Evolutionary conservation across 2,329 filamentous ascomycete species (phyloP), one percentile per base, ranked within the genome.

Genomic region (Dothiorella sarmentorum): DNA sequence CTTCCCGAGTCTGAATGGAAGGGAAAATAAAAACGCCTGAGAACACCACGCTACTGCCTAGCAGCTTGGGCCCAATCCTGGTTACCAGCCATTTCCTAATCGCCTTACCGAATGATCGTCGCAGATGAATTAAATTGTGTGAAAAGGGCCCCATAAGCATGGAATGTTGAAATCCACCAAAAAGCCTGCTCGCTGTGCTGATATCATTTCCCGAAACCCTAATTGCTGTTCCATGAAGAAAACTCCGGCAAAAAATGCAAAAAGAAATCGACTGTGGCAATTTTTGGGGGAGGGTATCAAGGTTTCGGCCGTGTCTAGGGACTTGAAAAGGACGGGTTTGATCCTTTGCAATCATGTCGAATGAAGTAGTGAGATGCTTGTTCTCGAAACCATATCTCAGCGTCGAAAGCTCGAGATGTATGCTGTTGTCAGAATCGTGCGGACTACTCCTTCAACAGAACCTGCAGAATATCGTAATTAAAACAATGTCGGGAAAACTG

Each of bases 251-350:
- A 15, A n/a, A 26, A 38, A 52, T 38, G 33, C 31, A 37, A 15
- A 38, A 49, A 17, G 17, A 45, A 47, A 13, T 26, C 43, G 9
- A 7, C 27, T n/a, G 31, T 29, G 11, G 20, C 47, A 52, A 52
- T 52, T 52, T 52, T 52, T 26, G 4, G 9, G 29, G 22, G 47
- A 52, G 33, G 33, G 35, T 52, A 52, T 52, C 47, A 26, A 52
- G 47, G 15, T 26, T 26, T 26, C 47, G 31, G 47, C 47, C 47
- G 47, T 52, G 17, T 52, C 47, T 52, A 52, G 47, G n/a, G n/a
- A 52, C 47, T n/a, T 52, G 31, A 38, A 26, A 13, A 52, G 31
- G 33, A 26, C n/a, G 29, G 17, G 20, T 45, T 27, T 24, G 10
- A 15, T 26, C 20, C 20, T 52, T 18, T 15, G 17, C 18, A 13